Conservation (phyloP, 2,329 filamentous ascomycete species). For the Penicillium sp. region DNA sequence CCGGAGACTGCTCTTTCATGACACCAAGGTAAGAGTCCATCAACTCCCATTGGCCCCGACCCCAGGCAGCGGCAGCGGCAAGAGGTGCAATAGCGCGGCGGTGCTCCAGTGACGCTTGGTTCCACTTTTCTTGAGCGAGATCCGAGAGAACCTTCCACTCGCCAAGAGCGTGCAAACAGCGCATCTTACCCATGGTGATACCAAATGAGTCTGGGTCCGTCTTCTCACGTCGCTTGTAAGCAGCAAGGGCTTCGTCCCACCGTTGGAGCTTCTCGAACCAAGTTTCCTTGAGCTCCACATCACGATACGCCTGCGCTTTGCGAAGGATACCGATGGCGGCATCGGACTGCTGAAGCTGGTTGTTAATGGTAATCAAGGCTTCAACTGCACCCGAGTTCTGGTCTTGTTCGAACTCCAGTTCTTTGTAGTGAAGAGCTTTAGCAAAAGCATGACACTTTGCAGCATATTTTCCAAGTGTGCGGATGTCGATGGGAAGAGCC, state of each 20-base stretch:
- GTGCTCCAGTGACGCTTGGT: conserved; percentile 80
- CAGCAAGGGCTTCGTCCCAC: conserved; percentile 94
- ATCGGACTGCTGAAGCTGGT: conserved; percentile 97
- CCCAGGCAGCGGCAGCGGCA: conserved; percentile 94
- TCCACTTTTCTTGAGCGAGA: conserved; percentile 90
- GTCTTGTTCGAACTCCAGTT: conserved; percentile 95
- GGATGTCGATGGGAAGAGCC: conserved; percentile 93
- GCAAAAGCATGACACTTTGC: conserved; percentile 97
- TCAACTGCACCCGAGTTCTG: conserved; percentile 95
- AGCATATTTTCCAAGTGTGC: conserved; percentile 89
- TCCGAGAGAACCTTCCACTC: conserved; percentile 94
- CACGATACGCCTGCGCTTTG: conserved; percentile 91
- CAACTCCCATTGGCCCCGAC: conserved; percentile 90
- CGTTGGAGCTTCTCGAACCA: conserved; percentile 99
- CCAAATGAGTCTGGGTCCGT: conserved; percentile 79
- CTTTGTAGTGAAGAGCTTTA: conserved; percentile 98
- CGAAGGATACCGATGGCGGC: conserved; percentile 96
- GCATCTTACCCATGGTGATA: conserved; percentile 99
- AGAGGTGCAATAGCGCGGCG: conserved; percentile 88
- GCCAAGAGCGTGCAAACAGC: conserved; percentile 91
- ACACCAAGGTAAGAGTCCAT: conserved; percentile 97
- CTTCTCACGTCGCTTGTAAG: conserved; percentile 81
- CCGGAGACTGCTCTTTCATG: conserved; percentile 90
- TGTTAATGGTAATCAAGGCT: conserved; percentile 98
- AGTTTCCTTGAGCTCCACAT: conserved; percentile 93